These are phyloP conservation scores for Scutellaria baicalensis DNA, from an alignment of 257 asterid genomes.

Conservation along the genomic window DNA sequence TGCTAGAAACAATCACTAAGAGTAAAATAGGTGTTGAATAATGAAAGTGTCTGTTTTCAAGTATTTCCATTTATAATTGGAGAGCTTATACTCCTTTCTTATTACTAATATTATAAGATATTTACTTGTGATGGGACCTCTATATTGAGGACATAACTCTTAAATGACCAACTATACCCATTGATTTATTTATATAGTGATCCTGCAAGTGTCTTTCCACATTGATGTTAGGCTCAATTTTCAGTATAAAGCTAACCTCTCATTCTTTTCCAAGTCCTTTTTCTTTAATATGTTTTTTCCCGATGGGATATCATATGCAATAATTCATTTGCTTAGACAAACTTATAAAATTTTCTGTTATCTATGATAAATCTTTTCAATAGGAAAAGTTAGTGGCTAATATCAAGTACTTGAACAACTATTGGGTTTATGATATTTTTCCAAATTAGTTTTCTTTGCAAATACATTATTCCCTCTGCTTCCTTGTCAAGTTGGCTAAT, in stretches of 20 bases:
- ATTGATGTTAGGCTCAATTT: neutral
- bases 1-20: neutral
- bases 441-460: neutral
- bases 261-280: neutral
- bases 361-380: neutral
- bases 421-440: neutral
- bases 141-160: neutral
- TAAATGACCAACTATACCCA: neutral
- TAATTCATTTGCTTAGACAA: neutral
- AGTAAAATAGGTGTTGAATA: neutral
- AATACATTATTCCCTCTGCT: neutral
- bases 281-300: no score
- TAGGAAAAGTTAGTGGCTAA: neutral
- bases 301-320: neutral
- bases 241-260: neutral
- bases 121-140: neutral
- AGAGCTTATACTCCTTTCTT: neutral
- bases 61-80: neutral
- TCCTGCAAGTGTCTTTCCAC: neutral
- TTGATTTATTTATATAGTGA: neutral
- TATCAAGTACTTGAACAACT: neutral
- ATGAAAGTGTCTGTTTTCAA: neutral
- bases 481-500: neutral
- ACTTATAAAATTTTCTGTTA: neutral
- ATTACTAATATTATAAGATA: neutral